Evolutionary conservation across 1,139 yeast genomes (phyloP).

Genomic region (Pichia cactophila): DNA sequence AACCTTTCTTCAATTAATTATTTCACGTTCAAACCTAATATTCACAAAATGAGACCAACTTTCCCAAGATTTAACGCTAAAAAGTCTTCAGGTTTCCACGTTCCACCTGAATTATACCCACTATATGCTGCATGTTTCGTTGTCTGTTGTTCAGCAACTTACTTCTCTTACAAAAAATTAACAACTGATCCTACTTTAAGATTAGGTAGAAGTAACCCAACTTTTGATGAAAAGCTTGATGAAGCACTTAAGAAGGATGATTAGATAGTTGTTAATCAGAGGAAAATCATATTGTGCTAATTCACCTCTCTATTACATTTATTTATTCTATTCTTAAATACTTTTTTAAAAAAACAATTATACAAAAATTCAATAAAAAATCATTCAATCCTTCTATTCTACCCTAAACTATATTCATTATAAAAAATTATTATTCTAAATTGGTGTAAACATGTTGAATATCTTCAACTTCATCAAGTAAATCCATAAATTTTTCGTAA

Average conservation of each 20-base stretch:
- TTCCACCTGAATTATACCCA: conserved; percentile 77
- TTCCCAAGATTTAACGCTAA: conserved; percentile 38
- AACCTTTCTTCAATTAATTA: too few relatives aligned
- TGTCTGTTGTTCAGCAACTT: conserved; percentile 58
- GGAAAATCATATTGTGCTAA: neutral
- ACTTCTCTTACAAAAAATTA: conserved; percentile 68
- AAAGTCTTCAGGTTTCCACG: conserved; percentile 23
- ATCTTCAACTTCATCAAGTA: conserved; percentile 71
- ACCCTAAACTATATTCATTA: neutral
- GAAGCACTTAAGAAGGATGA: conserved; percentile 36
- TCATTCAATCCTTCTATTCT: too few relatives aligned
- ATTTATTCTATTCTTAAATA: neutral
- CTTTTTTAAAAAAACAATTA: neutral
- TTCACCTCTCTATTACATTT: neutral
- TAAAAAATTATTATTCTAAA: conserved; percentile 12
- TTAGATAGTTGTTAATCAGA: neutral
- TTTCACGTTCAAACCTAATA: too few relatives aligned
- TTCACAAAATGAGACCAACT: conserved; percentile 44
- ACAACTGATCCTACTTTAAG: conserved; percentile 60
- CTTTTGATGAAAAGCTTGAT: conserved; percentile 51
- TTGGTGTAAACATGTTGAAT: conserved; percentile 70
- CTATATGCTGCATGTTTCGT: conserved; percentile 56
- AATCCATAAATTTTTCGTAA: conserved; percentile 50
- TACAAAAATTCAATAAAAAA: neutral
- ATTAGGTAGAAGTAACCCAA: conserved; percentile 58